Evolutionary conservation across 2,329 filamentous ascomycete species (phyloP).

Genomic region (Aspergillus transmontanensis): DNA sequence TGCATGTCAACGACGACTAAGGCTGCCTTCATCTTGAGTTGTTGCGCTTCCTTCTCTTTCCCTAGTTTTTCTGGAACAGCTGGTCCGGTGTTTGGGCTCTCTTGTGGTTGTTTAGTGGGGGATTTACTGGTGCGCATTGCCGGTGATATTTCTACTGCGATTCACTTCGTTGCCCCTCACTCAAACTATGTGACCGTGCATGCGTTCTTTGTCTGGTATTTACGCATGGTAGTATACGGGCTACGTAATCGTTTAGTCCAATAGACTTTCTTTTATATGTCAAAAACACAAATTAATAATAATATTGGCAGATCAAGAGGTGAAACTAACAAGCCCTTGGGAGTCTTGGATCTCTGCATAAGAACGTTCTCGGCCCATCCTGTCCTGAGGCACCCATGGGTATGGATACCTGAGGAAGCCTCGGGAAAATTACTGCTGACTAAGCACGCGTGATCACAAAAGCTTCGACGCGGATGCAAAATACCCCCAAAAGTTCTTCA

Average conservation of each 20-base stretch:
- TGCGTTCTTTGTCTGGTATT: background rate
- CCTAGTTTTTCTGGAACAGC: background rate
- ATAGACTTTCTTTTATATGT: background rate
- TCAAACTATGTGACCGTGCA: background rate
- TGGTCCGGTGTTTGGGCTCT: background rate
- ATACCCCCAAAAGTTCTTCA: conserved; percentile 15
- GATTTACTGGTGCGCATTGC: background rate
- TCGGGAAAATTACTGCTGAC: conserved; percentile 12
- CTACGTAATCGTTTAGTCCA: background rate
- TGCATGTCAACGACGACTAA: conserved; percentile 83
- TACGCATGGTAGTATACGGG: background rate
- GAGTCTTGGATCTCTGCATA: background rate
- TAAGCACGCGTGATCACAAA: conserved; percentile 21
- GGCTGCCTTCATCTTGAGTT: conserved; percentile 47
- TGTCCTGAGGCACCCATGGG: background rate
- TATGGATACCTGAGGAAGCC: background rate
- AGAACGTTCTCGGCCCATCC: background rate
- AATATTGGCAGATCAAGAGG: background rate
- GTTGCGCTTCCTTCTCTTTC: background rate
- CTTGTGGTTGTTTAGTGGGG: background rate
- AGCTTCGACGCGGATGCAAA: conserved; percentile 7
- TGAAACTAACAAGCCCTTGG: background rate
- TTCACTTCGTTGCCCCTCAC: background rate
- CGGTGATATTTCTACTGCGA: background rate
- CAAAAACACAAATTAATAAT: background rate